A percentile compares a stretch with the other conserved stretches of the same genome.
These are phyloP conservation scores for Tolypocladium sp. DNA, from an alignment of 2,329 filamentous ascomycete genomes.

Conservation along the genomic window DNA sequence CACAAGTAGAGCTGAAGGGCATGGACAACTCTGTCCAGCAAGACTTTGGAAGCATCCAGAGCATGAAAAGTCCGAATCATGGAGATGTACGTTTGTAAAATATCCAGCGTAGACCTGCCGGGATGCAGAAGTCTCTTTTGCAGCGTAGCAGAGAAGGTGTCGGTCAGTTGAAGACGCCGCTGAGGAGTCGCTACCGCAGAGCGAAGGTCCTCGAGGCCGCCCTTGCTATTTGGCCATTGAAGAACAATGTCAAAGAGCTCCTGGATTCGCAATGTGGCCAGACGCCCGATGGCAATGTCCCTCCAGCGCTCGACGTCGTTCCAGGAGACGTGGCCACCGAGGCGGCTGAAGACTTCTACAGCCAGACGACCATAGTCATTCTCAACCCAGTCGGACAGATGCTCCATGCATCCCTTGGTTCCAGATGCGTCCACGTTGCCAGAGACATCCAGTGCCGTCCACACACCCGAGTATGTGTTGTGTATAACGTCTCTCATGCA, in stretches of 20 bases:
- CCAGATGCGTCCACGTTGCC: constrained; percentile 2
- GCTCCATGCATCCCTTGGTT: constrained; percentile 39
- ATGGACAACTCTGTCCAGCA: constrained; percentile 65
- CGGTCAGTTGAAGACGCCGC: constrained; percentile 60
- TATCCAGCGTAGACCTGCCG: constrained; percentile 66
- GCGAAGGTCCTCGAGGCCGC: constrained; percentile 66
- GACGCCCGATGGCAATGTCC: constrained; percentile 56
- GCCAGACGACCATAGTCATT: constrained; percentile 57
- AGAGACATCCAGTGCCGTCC: constrained; percentile 27
- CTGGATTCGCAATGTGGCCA: constrained; percentile 59
- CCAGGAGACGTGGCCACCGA: constrained; percentile 37
- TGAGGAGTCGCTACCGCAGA: constrained; percentile 60
- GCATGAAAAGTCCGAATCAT: constrained; percentile 71
- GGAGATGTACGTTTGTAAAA: constrained; percentile 68
- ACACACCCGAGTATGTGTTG: constrained; percentile 54
- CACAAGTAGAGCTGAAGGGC: constrained; percentile 69
- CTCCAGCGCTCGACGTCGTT: constrained; percentile 59
- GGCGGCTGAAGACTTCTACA: constrained; percentile 47
- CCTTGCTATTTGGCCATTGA: constrained; percentile 61
- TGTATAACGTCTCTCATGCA: constrained; percentile 56
- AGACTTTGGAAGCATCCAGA: constrained; percentile 67
- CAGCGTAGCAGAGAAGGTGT: constrained; percentile 57
- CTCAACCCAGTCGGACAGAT: constrained; percentile 59
- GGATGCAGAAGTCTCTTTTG: constrained; percentile 63
- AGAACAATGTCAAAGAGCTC: constrained; percentile 75